Evolutionary conservation across 1,284 basidiomycete genomes (phyloP), one percentile per base, ranked within the genome.

Genomic region (Takashimella tepidaria): DNA sequence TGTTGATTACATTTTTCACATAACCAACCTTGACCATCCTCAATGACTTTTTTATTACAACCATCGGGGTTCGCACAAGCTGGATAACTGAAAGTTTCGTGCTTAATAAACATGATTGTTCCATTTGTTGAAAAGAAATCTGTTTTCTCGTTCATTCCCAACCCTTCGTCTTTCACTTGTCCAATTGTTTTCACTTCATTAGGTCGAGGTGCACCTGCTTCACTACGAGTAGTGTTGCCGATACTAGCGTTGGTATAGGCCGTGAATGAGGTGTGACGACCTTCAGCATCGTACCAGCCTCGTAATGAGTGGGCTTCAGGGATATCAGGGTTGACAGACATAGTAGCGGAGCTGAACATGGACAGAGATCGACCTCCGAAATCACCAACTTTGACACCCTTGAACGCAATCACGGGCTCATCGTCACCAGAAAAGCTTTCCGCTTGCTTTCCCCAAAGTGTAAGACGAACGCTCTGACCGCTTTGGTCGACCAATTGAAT

Each of bases 381-480:
- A 64, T 98, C 95, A 41, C 91, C 86, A 41, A 98, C 91, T 76
- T 88, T 93, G 66, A 92, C 90, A 21, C 91, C 89, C 77, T 96
- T 97, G 82, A 96, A 92, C 2, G 93, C 95, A 57, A 92, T 81
- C 20, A 96, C 84, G 10, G 89, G 83, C 51, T 77, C 61, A 41
- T 83, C 80, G 3, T 77, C 73, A 13, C 76, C 73, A 3, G 73
- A 73, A 70, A 87, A 98, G 45, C 82, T 82, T 70, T 98, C 92
- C 1, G 95, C 96, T 70, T 89, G 87, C 72, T 89, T 92, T 25
- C 95, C 96, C 95, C 96, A 99, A 5, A 98, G 79, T 2, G 96
- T 98, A 60, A 98, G 74, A 25, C 89, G 83, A 37, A 95, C 86
- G 27, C 85, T 84, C 71, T 81, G 91, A 26, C 82, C 82, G 8